Percentiles rank a stretch among this genome's conserved stretches.
Conservation (phyloP, 768 basidiomycete genomes). For the Sistotremastrum suecicum region DNA sequence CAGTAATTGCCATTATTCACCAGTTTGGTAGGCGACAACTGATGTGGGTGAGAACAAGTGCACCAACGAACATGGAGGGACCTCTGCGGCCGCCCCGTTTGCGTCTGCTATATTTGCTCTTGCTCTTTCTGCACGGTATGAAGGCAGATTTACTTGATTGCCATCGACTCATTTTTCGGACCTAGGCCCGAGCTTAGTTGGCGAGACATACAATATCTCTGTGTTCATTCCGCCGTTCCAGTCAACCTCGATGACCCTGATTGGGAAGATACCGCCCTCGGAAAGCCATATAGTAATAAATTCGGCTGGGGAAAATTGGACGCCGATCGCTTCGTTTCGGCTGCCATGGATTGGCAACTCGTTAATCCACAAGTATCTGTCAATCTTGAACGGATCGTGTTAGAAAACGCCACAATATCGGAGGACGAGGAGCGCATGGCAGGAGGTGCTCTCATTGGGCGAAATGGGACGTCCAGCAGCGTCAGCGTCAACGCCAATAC, state of each 20-base stretch:
- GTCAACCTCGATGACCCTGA: slow-evolving; percentile 34
- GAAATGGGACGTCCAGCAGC: slow-evolving; percentile 17
- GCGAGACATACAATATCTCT: slow-evolving; percentile 34
- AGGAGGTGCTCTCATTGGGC: slow-evolving; percentile 15
- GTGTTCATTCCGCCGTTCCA: slow-evolving; percentile 21
- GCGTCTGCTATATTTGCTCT: slow-evolving; percentile 32
- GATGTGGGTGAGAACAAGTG: slow-evolving; percentile 32
- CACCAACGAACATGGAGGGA: slow-evolving; percentile 30
- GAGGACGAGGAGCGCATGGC: slow-evolving; percentile 9
- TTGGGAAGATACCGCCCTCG: slow-evolving; percentile 29
- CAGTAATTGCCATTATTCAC: background rate
- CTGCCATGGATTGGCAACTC: slow-evolving; percentile 24
- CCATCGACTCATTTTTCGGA: background rate
- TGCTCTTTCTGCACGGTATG: slow-evolving; percentile 27
- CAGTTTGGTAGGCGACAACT: slow-evolving; percentile 26
- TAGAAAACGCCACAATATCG: slow-evolving; percentile 9
- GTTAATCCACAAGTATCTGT: slow-evolving; percentile 37
- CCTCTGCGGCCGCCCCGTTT: slow-evolving; percentile 34
- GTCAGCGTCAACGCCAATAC: slow-evolving; percentile 18
- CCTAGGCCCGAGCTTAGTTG: slow-evolving; percentile 31
- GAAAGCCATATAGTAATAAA: slow-evolving; percentile 31
- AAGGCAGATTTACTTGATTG: background rate
- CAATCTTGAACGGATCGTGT: slow-evolving; percentile 19
- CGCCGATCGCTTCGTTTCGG: slow-evolving; percentile 25
- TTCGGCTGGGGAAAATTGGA: slow-evolving; percentile 36